Conservation (phyloP, 768 basidiomycete species). For the Lactarius hengduanensis region DNA sequence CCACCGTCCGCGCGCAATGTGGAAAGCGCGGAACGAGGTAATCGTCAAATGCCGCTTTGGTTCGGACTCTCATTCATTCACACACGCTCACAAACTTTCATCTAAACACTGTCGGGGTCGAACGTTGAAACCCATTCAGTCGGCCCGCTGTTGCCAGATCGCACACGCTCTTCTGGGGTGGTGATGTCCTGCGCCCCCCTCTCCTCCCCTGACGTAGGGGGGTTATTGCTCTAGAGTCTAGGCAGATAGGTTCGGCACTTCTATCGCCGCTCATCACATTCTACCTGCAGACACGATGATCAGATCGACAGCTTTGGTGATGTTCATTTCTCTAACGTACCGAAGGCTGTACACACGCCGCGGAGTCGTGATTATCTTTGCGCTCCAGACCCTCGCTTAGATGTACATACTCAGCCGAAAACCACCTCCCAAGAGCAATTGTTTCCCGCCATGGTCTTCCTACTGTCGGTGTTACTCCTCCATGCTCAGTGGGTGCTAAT, state of each 20-base stretch:
- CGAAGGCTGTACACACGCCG: conserved; percentile 1
- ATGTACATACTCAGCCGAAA: not conserved
- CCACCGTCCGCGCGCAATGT: not conserved
- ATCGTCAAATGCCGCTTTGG: not conserved
- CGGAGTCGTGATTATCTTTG: not conserved
- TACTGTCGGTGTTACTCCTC: not conserved
- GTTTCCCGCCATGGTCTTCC: not conserved
- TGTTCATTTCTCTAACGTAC: not conserved
- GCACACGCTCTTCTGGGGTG: conserved; percentile 3
- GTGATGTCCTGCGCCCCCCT: not conserved
- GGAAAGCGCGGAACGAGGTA: not conserved
- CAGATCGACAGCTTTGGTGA: not conserved
- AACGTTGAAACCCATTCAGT: not conserved
- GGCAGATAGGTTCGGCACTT: not conserved
- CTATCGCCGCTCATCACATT: not conserved
- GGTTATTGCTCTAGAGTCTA: not conserved
- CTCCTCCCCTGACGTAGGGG: not conserved
- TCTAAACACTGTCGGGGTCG: not conserved
- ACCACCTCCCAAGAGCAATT: not conserved
- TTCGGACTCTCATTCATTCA: not conserved
- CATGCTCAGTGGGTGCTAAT: not conserved
- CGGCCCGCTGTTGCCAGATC: not conserved
- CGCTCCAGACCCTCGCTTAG: not conserved
- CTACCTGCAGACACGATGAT: not conserved
- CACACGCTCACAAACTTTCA: not conserved